These are phyloP conservation scores for Aspergillus avenaceus DNA, from an alignment of 495 filamentous ascomycete genomes.

Conservation along the genomic window DNA sequence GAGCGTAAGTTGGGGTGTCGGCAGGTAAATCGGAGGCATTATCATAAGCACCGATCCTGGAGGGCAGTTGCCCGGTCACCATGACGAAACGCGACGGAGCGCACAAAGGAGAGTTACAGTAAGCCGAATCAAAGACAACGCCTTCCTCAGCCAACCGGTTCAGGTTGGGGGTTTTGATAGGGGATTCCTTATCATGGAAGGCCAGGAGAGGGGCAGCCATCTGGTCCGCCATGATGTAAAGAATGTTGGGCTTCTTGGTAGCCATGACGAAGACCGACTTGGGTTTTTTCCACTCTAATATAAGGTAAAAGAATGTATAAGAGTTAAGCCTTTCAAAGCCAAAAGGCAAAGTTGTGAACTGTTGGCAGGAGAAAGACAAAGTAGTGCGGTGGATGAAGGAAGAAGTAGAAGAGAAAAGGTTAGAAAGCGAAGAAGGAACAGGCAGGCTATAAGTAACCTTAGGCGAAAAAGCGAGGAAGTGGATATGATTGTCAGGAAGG, in stretches of 20 bases:
- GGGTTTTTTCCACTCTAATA: not conserved
- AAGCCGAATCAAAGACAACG: constrained; percentile 83
- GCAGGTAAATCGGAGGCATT: constrained; percentile 73
- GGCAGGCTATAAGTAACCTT: constrained; percentile 5
- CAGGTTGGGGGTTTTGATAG: constrained; percentile 81
- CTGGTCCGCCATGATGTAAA: constrained; percentile 92
- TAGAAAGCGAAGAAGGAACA: constrained; percentile 12
- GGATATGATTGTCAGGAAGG: constrained; percentile 5
- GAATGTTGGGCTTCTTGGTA: constrained; percentile 62
- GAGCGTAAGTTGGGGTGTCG: constrained; percentile 80
- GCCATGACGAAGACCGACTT: constrained; percentile 27
- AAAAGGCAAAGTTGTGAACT: too few species aligned
- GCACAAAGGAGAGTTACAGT: constrained; percentile 86
- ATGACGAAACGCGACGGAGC: constrained; percentile 85
- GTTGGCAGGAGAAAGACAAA: not conserved
- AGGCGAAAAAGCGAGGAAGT: not conserved
- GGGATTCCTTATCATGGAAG: constrained; percentile 75
- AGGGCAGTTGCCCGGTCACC: constrained; percentile 82
- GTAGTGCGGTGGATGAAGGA: constrained; percentile 2
- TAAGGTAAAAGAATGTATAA: not conserved
- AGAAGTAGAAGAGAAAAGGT: constrained; percentile 8
- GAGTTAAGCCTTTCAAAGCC: too few species aligned
- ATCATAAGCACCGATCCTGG: constrained; percentile 82
- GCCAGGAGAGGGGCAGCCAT: constrained; percentile 79
- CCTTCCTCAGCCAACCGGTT: constrained; percentile 72